Base-by-base conservation (phyloP, 306 rosid genomes). In the Begonia masoniana region DNA sequence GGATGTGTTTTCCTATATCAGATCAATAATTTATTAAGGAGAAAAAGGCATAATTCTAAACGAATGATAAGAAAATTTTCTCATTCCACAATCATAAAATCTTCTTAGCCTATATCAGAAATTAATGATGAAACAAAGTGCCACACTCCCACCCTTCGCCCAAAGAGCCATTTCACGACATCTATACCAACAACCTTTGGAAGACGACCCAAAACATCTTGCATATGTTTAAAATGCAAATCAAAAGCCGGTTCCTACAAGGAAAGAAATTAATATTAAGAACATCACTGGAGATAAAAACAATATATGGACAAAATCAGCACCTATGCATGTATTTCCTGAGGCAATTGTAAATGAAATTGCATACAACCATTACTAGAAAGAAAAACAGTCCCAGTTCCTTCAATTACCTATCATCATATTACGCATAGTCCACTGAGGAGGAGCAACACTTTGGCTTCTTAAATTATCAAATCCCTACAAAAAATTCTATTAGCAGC, bases 131-230 rank as follows among this genome's bases (percentile, higher is more conserved):
- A 31, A 31, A 31, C 39, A 31, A 31, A 31, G 39, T 4, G 39
- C 9, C 8, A 31, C 39, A 6, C 39, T 31, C n/a, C n/a, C n/a
- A n/a, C 39, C 99, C 99, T 91, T 91, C 46, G 94, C 99, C 99
- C 99, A 86, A 58, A 91, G 93, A 73, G 99, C 99, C 99, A 91
- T 85, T 81, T 91, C 99, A 91, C 99, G 16, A 91, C 86, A 81
- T 91, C 99, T 50, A 91, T 68, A 54, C 96, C 96, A 71, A 86
- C 88, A 69, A 91, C 88, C 76, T 91, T 91, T 46, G 99, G 99
- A 64, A 86, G 76, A 63, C 83, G 96, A 54, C 78, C 93, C 57
- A 86, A 10, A 50, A 70, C 69, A 70, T 86, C 99, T 70, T 86
- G 84, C 92, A 86, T 52, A 77, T 74, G 71, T 83, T 91, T 56